A percentile compares a stretch with the other conserved stretches of the same genome.
These are phyloP conservation scores for Bryoglossum gracile DNA, from an alignment of 495 filamentous ascomycete genomes.

Conservation along the genomic window DNA sequence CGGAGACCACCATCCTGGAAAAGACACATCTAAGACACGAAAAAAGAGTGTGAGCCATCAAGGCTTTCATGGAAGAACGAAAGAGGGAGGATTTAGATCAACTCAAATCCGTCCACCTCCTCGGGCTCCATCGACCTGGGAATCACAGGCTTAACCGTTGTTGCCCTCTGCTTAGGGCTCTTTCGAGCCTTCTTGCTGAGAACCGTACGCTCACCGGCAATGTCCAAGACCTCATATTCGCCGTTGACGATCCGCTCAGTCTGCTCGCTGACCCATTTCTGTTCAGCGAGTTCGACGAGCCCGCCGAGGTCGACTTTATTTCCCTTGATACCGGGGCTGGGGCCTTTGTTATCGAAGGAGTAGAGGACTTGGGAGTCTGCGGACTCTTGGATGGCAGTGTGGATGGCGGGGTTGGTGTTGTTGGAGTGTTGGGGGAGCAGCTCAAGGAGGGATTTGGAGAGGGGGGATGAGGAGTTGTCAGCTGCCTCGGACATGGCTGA, in stretches of 20 bases:
- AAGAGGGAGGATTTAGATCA: slow-evolving; percentile 13
- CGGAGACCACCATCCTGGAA: too few relatives aligned
- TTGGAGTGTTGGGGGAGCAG: slow-evolving; percentile 21
- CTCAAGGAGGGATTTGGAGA: slow-evolving; percentile 25
- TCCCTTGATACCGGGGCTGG: slow-evolving; percentile 16
- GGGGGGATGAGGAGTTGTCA: slow-evolving; percentile 5
- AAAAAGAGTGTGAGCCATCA: not conserved
- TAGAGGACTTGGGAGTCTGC: slow-evolving; percentile 17
- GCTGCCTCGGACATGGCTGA: slow-evolving; percentile 16
- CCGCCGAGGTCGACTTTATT: slow-evolving; percentile 16
- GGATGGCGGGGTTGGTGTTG: slow-evolving; percentile 18
- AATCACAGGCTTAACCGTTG: not conserved
- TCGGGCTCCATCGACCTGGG: slow-evolving; percentile 9
- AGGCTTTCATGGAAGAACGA: not conserved
- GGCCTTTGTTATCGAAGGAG: slow-evolving; percentile 20
- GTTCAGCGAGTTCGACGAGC: slow-evolving; percentile 23
- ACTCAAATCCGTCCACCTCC: slow-evolving; percentile 23
- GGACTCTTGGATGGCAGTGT: slow-evolving; percentile 12
- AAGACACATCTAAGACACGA: not conserved
- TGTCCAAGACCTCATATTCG: slow-evolving; percentile 26
- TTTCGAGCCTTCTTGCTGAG: slow-evolving; percentile 11
- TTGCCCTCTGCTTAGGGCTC: slow-evolving; percentile 20
- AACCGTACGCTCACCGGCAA: slow-evolving; percentile 15
- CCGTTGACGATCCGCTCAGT: slow-evolving; percentile 23
- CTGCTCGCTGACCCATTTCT: slow-evolving; percentile 19